Evolutionary conservation across 805 yeast genomes (phyloP).

Genomic region (Starmerella geochares): DNA sequence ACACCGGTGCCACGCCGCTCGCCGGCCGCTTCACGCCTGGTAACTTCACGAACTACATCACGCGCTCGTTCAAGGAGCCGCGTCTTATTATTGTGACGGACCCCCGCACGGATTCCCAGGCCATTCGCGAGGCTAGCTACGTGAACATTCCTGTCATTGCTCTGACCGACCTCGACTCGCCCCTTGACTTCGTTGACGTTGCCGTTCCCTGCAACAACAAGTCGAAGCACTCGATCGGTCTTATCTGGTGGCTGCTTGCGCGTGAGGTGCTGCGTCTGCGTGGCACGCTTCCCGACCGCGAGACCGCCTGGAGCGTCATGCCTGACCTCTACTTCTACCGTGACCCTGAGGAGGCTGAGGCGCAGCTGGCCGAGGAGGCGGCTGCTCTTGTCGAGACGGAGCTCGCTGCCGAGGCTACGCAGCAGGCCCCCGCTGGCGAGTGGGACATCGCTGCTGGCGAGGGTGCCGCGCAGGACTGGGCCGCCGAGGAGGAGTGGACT

Average conservation of each 20-base stretch:
- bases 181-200: conserved; percentile 97
- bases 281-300: conserved; percentile 94
- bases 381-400: conserved; percentile 64
- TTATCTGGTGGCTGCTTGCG: conserved; percentile 98
- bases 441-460: conserved; percentile 35
- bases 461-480: conserved; percentile 43
- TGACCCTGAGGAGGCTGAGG: conserved; percentile 99
- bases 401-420: conserved; percentile 34
- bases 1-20: conserved; percentile 99
- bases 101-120: conserved; percentile 99
- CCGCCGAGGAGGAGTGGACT: conserved; percentile 34
- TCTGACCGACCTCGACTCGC: conserved; percentile 96
- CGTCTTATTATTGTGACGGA: conserved; percentile 98
- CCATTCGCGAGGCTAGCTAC: conserved; percentile 98
- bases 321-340: conserved; percentile 99
- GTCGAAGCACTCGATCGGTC: conserved; percentile 99
- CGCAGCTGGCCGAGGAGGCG: conserved; percentile 53
- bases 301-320: conserved; percentile 97
- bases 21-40: conserved; percentile 99
- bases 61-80: conserved; percentile 99
- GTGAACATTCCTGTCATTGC: conserved; percentile 99
- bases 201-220: conserved; percentile 99
- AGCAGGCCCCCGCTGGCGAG: conserved; percentile 34
- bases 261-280: conserved; percentile 99
- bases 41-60: conserved; percentile 99